A percentile compares a stretch with the other conserved stretches of the same genome.
Evolutionary conservation across 2,329 filamentous ascomycete species (phyloP).

Genomic region (Epichloe gansuensis): DNA sequence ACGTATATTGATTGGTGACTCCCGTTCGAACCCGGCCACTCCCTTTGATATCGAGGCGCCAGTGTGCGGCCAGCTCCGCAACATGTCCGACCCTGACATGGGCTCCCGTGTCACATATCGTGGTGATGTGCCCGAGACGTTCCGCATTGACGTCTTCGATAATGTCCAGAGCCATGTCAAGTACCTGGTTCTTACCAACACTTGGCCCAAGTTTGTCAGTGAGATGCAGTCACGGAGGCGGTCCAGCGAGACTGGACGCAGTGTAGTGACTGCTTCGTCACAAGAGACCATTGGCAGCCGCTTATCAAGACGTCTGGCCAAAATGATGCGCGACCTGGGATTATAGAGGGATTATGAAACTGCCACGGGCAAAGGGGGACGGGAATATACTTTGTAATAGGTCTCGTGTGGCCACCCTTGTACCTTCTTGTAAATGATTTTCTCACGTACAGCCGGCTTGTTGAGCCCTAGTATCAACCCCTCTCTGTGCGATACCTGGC

Average conservation of each 20-base stretch:
- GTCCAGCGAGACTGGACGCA: constrained; percentile 8
- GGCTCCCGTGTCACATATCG: constrained; percentile 14
- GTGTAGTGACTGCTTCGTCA: not conserved
- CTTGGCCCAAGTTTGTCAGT: constrained; percentile 45
- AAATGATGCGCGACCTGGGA: constrained; percentile 1
- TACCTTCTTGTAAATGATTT: not conserved
- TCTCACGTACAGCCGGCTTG: not conserved
- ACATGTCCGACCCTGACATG: not conserved
- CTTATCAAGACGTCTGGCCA: constrained; percentile 1
- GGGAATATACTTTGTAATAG: too few species aligned
- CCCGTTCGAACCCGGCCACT: constrained; percentile 20
- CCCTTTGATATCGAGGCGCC: constrained; percentile 21
- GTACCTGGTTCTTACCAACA: constrained; percentile 54
- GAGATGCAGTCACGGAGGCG: constrained; percentile 9
- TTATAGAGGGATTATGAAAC: not conserved
- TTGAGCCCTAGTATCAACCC: not conserved
- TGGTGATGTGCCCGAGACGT: constrained; percentile 32
- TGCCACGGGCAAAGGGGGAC: not conserved
- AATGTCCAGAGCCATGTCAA: constrained; percentile 44
- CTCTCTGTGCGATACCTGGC: too few species aligned
- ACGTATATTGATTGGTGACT: constrained; percentile 26
- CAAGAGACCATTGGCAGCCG: not conserved
- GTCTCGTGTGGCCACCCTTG: not conserved
- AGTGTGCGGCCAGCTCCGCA: not conserved
- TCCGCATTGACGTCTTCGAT: constrained; percentile 42